phyloP scores from a whole-genome alignment of 305 asterid species.

The Fraxinus baroniana region DNA sequence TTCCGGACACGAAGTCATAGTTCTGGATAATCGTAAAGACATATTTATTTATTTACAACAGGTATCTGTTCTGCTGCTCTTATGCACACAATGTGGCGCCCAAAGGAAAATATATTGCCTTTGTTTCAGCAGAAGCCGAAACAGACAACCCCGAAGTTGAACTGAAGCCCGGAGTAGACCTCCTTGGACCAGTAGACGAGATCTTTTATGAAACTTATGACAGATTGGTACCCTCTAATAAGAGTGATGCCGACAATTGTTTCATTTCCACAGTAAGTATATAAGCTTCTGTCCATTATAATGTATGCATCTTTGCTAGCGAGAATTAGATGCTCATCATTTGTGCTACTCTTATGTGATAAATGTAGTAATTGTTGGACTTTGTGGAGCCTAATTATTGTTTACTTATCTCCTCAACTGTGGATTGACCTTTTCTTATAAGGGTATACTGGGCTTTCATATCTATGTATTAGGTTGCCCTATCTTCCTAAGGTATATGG shows the following conservation, averaged over 20 bases:
- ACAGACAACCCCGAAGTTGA: constrained; percentile 83
- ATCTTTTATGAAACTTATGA: constrained; percentile 83
- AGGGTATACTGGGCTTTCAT: neutral
- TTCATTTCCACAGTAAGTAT: constrained; percentile 63
- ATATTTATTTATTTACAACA: constrained; percentile 21
- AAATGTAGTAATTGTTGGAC: neutral
- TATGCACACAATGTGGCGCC: constrained; percentile 91
- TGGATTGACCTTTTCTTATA: neutral
- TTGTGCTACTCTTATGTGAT: neutral
- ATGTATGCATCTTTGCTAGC: neutral
- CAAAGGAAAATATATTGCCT: constrained; percentile 80
- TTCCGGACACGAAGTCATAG: neutral
- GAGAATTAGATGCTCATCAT: neutral
- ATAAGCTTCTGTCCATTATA: neutral
- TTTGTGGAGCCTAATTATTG: neutral
- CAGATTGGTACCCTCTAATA: constrained; percentile 61
- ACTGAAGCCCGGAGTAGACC: constrained; percentile 84
- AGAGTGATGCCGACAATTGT: constrained; percentile 54
- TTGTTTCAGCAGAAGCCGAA: constrained; percentile 83
- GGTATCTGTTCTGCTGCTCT: constrained; percentile 97
- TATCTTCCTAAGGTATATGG: neutral
- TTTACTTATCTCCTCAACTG: neutral
- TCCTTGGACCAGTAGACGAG: constrained; percentile 87
- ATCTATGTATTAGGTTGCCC: neutral
- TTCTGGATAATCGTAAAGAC: neutral